Conservation (phyloP, 2,329 filamentous ascomycete species). For the Nigrospora sphaerica region DNA sequence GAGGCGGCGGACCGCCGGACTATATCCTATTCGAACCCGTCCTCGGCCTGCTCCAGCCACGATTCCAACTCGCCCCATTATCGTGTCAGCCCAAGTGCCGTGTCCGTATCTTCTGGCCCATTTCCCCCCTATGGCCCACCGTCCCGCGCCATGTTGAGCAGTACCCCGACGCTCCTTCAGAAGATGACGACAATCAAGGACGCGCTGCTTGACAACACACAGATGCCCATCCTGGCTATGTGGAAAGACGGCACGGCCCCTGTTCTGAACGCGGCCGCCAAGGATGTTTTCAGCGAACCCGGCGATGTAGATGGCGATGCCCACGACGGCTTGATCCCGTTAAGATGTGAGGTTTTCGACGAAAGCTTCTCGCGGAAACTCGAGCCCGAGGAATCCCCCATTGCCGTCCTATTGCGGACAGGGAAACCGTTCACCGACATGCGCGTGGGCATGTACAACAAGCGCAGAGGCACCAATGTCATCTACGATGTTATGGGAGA, state of each 20-base stretch:
- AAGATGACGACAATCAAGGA: constrained; percentile 73
- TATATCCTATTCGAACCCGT: constrained; percentile 35
- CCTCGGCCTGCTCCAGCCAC: constrained; percentile 39
- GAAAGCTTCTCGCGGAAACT: constrained; percentile 58
- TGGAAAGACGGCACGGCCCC: constrained; percentile 73
- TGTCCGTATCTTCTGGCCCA: constrained; percentile 46
- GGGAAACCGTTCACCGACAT: constrained; percentile 51
- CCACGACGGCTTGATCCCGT: constrained; percentile 44
- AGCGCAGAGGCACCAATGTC: constrained; percentile 40
- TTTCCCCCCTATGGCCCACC: constrained; percentile 65
- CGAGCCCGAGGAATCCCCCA: constrained; percentile 55
- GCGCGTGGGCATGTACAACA: constrained; percentile 57
- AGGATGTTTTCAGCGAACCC: constrained; percentile 39
- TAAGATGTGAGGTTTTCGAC: constrained; percentile 54
- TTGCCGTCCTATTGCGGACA: constrained; percentile 55
- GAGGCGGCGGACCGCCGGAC: constrained; percentile 40
- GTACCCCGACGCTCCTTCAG: constrained; percentile 59
- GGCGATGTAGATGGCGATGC: constrained; percentile 26
- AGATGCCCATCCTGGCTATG: constrained; percentile 69
- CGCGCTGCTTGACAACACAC: constrained; percentile 66
- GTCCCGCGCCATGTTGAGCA: constrained; percentile 42
- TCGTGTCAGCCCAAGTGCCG: constrained; percentile 40
- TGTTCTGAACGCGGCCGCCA: constrained; percentile 63
- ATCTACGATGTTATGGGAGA: constrained; percentile 63
- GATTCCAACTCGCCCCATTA: constrained; percentile 39